phyloP scores from a whole-genome alignment of 116 monocot genomes.

The Papilionanthe hybrid region DNA sequence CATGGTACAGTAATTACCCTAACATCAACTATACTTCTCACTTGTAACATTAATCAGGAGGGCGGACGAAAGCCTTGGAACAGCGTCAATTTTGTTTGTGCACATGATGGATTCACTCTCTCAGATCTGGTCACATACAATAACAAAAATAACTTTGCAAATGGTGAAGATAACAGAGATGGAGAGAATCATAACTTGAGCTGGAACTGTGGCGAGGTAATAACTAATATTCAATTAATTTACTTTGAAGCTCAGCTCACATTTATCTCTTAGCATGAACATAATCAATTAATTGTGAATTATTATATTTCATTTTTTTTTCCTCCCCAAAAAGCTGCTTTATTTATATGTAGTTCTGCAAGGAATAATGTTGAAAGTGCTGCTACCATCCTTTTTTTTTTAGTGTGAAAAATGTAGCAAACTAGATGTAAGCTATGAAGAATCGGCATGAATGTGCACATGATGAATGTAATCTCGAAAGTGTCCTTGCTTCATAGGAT shows the following conservation, averaged over 20 bases:
- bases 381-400: too few species aligned
- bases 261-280: too few species aligned
- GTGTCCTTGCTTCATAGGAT: too few species aligned
- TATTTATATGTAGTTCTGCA: background rate
- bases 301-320: too few species aligned
- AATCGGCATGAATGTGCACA: too few species aligned
- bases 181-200: conserved; percentile 97
- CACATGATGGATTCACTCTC: conserved; percentile 95
- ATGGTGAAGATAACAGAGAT: conserved; percentile 87
- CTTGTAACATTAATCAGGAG: conserved; percentile 40
- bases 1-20: too few species aligned
- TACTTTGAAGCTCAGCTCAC: too few species aligned
- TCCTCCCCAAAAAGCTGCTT: background rate
- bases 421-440: background rate
- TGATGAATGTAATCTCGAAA: too few species aligned
- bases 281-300: too few species aligned
- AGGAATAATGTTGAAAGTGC: background rate
- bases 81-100: conserved; percentile 87
- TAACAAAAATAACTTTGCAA: conserved; percentile 74
- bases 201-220: conserved; percentile 98
- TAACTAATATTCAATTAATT: background rate
- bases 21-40: background rate
- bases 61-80: conserved; percentile 95
- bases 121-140: conserved; percentile 93
- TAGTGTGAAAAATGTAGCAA: background rate